Evolutionary conservation across 495 filamentous ascomycete genomes (phyloP).

Genomic region (Tetracladium setigerum): DNA sequence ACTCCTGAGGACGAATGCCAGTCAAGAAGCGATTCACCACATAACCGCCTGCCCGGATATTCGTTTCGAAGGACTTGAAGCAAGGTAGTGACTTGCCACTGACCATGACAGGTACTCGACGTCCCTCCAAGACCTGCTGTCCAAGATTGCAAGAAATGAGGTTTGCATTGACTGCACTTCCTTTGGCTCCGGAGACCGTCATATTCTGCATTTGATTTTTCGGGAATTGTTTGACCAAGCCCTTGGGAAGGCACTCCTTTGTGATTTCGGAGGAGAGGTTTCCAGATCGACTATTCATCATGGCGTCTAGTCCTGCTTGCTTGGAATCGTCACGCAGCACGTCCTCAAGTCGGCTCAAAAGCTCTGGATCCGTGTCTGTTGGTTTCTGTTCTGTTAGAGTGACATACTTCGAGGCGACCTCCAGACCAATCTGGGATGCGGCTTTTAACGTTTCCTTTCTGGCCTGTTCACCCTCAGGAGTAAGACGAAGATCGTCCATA

Average conservation of each 20-base stretch:
- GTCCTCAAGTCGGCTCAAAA: slow-evolving; percentile 74
- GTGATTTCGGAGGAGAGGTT: slow-evolving; percentile 76
- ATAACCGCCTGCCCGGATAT: slow-evolving; percentile 87
- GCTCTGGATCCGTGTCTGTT: slow-evolving; percentile 55
- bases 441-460: slow-evolving; percentile 63
- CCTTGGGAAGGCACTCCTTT: slow-evolving; percentile 64
- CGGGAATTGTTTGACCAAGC: slow-evolving; percentile 86
- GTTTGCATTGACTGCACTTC: slow-evolving; percentile 86
- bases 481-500: slow-evolving; percentile 91
- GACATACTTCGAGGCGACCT: slow-evolving; percentile 86
- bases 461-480: slow-evolving; percentile 64
- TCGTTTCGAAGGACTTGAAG: slow-evolving; percentile 85
- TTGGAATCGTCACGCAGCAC: slow-evolving; percentile 87
- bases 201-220: slow-evolving; percentile 99
- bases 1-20: slow-evolving; percentile 93
- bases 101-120: slow-evolving; percentile 93
- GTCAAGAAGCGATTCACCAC: slow-evolving; percentile 96
- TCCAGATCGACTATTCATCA: slow-evolving; percentile 66
- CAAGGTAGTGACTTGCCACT: slow-evolving; percentile 95
- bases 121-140: slow-evolving; percentile 92
- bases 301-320: slow-evolving; percentile 75
- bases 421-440: slow-evolving; percentile 65
- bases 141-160: slow-evolving; percentile 96
- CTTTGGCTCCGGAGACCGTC: slow-evolving; percentile 96
- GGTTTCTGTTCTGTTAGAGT: slow-evolving; percentile 60